A percentile compares a stretch with the other conserved stretches of the same genome.
Conservation (phyloP, 148 eudicot species). For the Dysphania ambrosioides region DNA sequence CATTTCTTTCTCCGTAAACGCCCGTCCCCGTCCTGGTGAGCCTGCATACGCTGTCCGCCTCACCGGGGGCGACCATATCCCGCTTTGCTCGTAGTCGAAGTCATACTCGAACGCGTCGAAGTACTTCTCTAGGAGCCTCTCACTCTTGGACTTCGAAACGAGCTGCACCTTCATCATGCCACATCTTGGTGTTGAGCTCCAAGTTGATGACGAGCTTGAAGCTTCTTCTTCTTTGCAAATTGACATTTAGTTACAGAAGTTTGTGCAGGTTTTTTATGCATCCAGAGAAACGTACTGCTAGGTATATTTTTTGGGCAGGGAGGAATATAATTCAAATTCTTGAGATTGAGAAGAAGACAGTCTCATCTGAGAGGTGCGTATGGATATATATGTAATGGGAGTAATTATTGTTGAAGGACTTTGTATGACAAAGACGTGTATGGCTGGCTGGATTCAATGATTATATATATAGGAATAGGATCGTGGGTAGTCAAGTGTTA, state of each 20-base stretch:
- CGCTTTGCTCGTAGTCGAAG: constrained; percentile 51
- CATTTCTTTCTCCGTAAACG: constrained; percentile 37
- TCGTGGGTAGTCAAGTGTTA: constrained; percentile 29
- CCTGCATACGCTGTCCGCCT: constrained; percentile 37
- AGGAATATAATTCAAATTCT: constrained; percentile 18
- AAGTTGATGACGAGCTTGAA: constrained; percentile 24
- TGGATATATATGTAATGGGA: constrained; percentile 32
- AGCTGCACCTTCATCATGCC: constrained; percentile 29
- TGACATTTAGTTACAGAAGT: constrained; percentile 19
- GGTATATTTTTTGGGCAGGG: no score
- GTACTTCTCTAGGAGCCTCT: constrained; percentile 47
- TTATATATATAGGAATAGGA: constrained; percentile 26
- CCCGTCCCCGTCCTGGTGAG: constrained; percentile 29
- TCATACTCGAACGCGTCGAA: constrained; percentile 50
- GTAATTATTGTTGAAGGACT: constrained; percentile 19
- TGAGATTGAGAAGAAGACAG: constrained; percentile 28
- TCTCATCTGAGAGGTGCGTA: constrained; percentile 26
- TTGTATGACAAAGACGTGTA: constrained; percentile 42
- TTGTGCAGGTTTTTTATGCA: no score
- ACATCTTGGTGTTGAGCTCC: constrained; percentile 17
- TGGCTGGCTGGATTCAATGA: constrained; percentile 38
- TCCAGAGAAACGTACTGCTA: not conserved
- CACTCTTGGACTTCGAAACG: constrained; percentile 47
- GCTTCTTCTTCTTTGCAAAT: constrained; percentile 13
- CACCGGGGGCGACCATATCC: constrained; percentile 60